Evolutionary conservation across 441 rosid species (phyloP).

Genomic region (Jatropha multifida): DNA sequence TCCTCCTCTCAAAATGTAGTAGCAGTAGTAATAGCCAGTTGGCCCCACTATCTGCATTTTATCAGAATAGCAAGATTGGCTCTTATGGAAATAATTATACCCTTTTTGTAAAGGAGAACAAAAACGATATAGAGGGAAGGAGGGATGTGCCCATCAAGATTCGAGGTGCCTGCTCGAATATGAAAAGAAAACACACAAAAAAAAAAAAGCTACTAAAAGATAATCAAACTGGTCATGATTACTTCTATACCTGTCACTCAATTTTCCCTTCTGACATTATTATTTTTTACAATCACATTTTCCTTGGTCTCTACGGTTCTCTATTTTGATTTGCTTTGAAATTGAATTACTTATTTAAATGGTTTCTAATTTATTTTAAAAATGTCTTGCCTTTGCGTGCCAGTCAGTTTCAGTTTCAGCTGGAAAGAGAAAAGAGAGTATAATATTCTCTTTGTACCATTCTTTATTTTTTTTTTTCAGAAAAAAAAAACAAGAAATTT

Average conservation of each 20-base stretch:
- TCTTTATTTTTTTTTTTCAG: too few species aligned
- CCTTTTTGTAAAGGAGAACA: slow-evolving; percentile 4
- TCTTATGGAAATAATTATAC: background rate
- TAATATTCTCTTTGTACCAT: background rate
- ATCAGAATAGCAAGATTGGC: slow-evolving; percentile 23
- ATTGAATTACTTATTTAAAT: background rate
- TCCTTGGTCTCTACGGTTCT: background rate
- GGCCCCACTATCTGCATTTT: slow-evolving; percentile 17
- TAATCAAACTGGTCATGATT: slow-evolving; percentile 37
- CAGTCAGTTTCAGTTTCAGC: background rate
- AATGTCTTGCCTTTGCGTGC: background rate
- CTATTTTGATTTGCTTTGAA: background rate
- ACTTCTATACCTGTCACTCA: slow-evolving; percentile 15
- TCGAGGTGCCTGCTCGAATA: slow-evolving; percentile 28
- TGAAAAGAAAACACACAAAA: slow-evolving; percentile 5
- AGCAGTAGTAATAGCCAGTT: slow-evolving; percentile 10
- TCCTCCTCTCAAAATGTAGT: background rate
- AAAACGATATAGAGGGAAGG: background rate
- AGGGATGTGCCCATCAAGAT: slow-evolving; percentile 14
- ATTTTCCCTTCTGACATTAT: slow-evolving; percentile 17
- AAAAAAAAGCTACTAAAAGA: slow-evolving; percentile 14
- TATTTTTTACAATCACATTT: background rate
- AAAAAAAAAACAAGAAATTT: too few species aligned
- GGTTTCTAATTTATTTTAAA: too few species aligned
- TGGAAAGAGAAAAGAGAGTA: too few species aligned